A percentile compares a stretch with the other conserved stretches of the same genome.
Conservation (phyloP, 805 yeast genomes). For the Suhomyces emberorum region DNA sequence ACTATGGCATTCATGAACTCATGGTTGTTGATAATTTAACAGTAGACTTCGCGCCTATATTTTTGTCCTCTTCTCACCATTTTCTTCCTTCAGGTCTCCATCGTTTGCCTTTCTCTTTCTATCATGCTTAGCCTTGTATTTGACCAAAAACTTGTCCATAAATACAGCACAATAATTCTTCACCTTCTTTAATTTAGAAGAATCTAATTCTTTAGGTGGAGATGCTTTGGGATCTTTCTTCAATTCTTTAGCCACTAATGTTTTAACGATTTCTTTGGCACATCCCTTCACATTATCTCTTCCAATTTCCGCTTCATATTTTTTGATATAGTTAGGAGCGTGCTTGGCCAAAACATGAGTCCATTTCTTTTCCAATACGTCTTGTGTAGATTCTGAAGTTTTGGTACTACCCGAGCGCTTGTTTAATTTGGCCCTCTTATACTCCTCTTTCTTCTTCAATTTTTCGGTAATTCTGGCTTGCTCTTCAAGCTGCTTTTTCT, state of each 20-base stretch:
- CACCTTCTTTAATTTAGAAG: conserved; percentile 67
- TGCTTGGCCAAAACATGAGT: conserved; percentile 57
- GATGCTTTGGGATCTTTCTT: conserved; percentile 38
- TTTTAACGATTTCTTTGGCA: conserved; percentile 73
- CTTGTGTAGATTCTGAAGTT: neutral
- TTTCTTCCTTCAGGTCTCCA: conserved; percentile 1
- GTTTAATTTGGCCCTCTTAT: neutral
- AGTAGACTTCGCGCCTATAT: too few relatives aligned
- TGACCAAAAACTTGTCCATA: conserved; percentile 62
- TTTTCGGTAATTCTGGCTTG: conserved; percentile 9
- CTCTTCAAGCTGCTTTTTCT: conserved; percentile 27
- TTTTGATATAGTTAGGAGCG: conserved; percentile 76
- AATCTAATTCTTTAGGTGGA: conserved; percentile 56
- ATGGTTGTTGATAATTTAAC: too few relatives aligned
- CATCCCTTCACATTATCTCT: conserved; percentile 71
- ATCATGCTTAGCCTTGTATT: conserved; percentile 40
- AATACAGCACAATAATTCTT: conserved; percentile 59
- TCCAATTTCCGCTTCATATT: conserved; percentile 63
- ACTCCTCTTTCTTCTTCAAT: neutral
- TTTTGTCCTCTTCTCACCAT: conserved; percentile 2
- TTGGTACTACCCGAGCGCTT: neutral
- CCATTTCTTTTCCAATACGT: conserved; percentile 34
- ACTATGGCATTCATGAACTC: too few relatives aligned
- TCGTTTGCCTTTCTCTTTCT: conserved; percentile 10
- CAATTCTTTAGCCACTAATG: conserved; percentile 65